Percentiles rank a stretch among this genome's conserved stretches.
Evolutionary conservation across 2,329 filamentous ascomycete species (phyloP).

Genomic region (Fusarium chlamydosporum): DNA sequence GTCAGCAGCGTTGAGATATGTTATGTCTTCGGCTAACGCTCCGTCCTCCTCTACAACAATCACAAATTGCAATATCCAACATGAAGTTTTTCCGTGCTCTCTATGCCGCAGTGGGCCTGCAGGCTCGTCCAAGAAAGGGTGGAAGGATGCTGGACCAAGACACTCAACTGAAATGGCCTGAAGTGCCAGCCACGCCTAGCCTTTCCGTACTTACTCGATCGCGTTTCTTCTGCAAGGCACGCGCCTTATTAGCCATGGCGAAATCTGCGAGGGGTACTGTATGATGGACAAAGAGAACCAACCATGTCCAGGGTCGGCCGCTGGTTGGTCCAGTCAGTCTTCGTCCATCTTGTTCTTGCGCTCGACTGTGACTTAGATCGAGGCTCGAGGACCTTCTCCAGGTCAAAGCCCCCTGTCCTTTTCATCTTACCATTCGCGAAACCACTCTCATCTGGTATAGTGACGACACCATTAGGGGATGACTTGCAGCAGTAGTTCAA

Average conservation of each 20-base stretch:
- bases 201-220: slow-evolving; percentile 18
- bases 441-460: slow-evolving; percentile 26
- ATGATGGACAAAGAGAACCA: slow-evolving; percentile 9
- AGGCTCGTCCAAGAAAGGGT: slow-evolving; percentile 11
- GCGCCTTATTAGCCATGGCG: slow-evolving; percentile 27
- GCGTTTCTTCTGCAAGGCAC: slow-evolving; percentile 45
- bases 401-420: slow-evolving; percentile 12
- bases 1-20: not conserved
- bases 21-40: too few relatives aligned
- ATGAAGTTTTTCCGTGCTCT: not conserved
- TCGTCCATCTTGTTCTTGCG: slow-evolving; percentile 7
- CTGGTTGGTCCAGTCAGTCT: slow-evolving; percentile 27
- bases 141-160: slow-evolving; percentile 35
- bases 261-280: slow-evolving; percentile 33
- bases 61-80: not conserved
- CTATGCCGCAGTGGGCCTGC: slow-evolving; percentile 2
- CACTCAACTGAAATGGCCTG: slow-evolving; percentile 35
- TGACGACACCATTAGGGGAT: slow-evolving; percentile 34
- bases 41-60: too few relatives aligned
- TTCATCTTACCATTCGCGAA: slow-evolving; percentile 12
- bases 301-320: slow-evolving; percentile 29
- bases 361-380: slow-evolving; percentile 21
- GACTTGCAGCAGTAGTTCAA: slow-evolving; percentile 46
- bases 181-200: slow-evolving; percentile 20
- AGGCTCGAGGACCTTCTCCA: slow-evolving; percentile 16